phyloP scores from a whole-genome alignment of 257 asterid species.

The Capsicum rhomboideum region DNA sequence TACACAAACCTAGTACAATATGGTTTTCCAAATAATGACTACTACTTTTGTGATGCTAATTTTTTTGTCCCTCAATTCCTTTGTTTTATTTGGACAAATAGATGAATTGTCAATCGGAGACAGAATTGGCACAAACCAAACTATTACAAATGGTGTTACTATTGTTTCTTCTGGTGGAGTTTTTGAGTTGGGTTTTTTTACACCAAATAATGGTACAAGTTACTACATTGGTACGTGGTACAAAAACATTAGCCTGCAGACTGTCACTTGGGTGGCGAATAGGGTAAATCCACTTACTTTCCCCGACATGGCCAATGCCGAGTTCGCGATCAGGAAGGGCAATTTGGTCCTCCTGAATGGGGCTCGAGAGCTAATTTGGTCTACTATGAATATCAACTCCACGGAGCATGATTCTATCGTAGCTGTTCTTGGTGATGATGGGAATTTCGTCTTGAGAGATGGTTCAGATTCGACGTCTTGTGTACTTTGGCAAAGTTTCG shows the following conservation, averaged over 20 bases:
- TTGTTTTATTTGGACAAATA: background rate
- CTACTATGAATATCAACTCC: background rate
- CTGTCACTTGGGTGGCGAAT: background rate
- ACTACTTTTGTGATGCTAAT: background rate
- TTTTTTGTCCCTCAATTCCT: background rate
- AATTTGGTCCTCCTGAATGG: background rate
- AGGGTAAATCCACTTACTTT: background rate
- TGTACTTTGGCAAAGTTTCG: background rate
- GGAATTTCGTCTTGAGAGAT: background rate
- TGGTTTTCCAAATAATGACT: background rate
- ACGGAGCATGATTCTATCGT: background rate
- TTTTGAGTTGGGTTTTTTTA: background rate
- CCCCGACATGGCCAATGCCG: background rate
- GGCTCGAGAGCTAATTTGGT: background rate
- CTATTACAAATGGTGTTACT: background rate
- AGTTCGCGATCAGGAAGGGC: background rate
- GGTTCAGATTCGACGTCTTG: background rate
- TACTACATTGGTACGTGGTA: background rate
- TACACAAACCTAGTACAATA: background rate
- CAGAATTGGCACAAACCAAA: background rate
- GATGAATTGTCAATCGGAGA: background rate
- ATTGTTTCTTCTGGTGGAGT: background rate
- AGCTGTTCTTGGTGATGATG: background rate
- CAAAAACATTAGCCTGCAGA: background rate
- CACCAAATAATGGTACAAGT: background rate